Conservation (phyloP, 257 asterid species). For the Rehmannia glutinosa region DNA sequence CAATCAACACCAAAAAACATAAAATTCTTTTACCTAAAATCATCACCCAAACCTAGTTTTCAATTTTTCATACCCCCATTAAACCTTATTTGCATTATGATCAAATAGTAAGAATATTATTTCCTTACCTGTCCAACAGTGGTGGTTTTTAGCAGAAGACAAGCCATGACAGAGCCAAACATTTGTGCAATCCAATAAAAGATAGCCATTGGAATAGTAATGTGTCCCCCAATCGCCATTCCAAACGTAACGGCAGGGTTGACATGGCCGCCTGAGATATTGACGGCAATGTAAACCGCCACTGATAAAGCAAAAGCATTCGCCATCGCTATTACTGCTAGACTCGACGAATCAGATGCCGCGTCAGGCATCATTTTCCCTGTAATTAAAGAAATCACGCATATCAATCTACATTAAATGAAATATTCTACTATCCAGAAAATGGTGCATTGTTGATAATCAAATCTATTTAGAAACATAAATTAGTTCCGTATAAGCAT, state of each 20-base stretch:
- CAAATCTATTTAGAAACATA: no score
- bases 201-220: constrained; percentile 53
- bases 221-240: constrained; percentile 74
- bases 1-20: no score
- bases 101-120: no score
- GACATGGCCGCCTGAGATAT: constrained; percentile 81
- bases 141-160: constrained; percentile 46
- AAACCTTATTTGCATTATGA: neutral
- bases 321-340: constrained; percentile 50
- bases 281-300: constrained; percentile 54
- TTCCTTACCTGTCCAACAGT: constrained; percentile 48
- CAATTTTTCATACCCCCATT: no score
- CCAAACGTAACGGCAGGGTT: constrained; percentile 91
- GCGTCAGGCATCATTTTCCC: constrained; percentile 45
- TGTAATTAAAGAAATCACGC: constrained; percentile 1
- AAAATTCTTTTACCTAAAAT: no score
- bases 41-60: no score
- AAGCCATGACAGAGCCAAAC: constrained; percentile 66
- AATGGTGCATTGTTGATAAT: no score
- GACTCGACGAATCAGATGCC: constrained; percentile 36
- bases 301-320: constrained; percentile 56
- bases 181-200: constrained; percentile 66
- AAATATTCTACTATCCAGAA: no score
- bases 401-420: no score
- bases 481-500: no score